Base-by-base conservation (phyloP, 2,329 filamentous ascomycete species). In the Cordyceps cicadae region DNA sequence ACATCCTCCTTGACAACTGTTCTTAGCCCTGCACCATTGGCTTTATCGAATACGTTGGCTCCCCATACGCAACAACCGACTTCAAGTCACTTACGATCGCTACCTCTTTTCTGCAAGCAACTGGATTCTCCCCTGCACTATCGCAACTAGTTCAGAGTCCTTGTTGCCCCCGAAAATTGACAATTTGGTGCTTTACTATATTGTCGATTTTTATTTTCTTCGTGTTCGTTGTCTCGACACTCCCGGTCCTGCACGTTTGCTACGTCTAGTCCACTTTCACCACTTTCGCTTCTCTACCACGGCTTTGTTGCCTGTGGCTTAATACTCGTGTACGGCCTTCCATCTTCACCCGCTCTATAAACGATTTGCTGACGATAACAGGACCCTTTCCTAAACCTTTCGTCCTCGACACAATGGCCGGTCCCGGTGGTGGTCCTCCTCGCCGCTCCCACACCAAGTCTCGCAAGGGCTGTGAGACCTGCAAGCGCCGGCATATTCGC, bases 401-500 rank as follows among this genome's bases (percentile, higher is more conserved):
- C 17, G 19, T 62, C 62, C 66, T 43, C 26, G 29, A 46, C 37
- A 72, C 74, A 81, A 97, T 97, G 92, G 90, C 92, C 79, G 91
- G 92, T 77, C 90, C 91, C 72, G 92, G 92, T 77, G 92, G 92
- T 81, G 93, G 93, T 80, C 92, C 93, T 74, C 92, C 93, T 73
- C 83, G 85, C 74, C 81, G 85, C 75, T 96, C 93, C 80, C 94
- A 99, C 80, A 99, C 94, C 73, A 99, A 99, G 81, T 97, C 93
- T 70, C 88, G 94, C 72, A 97, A 97, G 79, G 94, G 94, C 65
- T 99, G 94, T 82, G 93, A 95, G 70, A 96, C 92, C 64, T 99
- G 94, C 84, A 99, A 99, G 78, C 88, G 89, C 73, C 87, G 94
- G 72, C 94, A 99, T 76, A 99, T 99, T 72, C 86, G 94, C 69